A percentile compares a stretch with the other conserved stretches of the same genome.
phyloP scores from a whole-genome alignment of 371 early-diverging fungal species.

The Mortierella sp. region DNA sequence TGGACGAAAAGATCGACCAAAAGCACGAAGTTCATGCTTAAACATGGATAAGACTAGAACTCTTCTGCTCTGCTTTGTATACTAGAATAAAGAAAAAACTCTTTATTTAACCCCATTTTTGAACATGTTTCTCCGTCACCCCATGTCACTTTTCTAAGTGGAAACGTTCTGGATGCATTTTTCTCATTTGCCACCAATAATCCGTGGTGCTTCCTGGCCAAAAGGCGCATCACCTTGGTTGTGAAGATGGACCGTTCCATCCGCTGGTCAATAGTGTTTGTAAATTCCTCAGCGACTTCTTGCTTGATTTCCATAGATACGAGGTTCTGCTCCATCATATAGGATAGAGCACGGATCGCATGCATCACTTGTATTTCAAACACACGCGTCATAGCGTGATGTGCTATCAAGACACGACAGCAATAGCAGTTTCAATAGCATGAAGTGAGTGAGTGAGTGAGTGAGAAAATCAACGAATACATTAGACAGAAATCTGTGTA shows the following conservation, averaged over 20 bases:
- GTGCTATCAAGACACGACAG: conserved; percentile 2
- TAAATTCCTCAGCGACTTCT: conserved; percentile 21
- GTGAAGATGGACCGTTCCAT: conserved; percentile 26
- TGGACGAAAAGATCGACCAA: too few relatives aligned
- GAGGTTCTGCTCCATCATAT: conserved; percentile 39
- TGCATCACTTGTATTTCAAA: conserved; percentile 33
- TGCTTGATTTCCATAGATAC: conserved; percentile 28
- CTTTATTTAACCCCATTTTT: too few relatives aligned
- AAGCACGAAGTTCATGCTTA: too few relatives aligned
- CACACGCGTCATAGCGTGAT: conserved; percentile 17
- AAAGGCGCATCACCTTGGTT: conserved; percentile 11
- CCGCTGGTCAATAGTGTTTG: conserved; percentile 12
- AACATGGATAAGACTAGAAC: too few relatives aligned
- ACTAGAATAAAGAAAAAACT: too few relatives aligned
- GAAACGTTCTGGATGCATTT: conserved; percentile 12
- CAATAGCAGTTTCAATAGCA: neutral
- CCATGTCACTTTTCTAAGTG: neutral
- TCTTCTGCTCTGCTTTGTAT: too few relatives aligned
- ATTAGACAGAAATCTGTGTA: too few relatives aligned
- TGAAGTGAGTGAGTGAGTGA: neutral
- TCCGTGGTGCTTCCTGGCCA: conserved; percentile 21
- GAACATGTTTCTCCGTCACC: neutral
- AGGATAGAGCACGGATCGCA: conserved; percentile 23
- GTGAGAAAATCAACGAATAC: too few relatives aligned
- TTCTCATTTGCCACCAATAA: conserved; percentile 23